Percentiles rank a stretch among this genome's conserved stretches.
phyloP scores from a whole-genome alignment of 169 alveolate genomes.

The Plasmodium falciparum region DNA sequence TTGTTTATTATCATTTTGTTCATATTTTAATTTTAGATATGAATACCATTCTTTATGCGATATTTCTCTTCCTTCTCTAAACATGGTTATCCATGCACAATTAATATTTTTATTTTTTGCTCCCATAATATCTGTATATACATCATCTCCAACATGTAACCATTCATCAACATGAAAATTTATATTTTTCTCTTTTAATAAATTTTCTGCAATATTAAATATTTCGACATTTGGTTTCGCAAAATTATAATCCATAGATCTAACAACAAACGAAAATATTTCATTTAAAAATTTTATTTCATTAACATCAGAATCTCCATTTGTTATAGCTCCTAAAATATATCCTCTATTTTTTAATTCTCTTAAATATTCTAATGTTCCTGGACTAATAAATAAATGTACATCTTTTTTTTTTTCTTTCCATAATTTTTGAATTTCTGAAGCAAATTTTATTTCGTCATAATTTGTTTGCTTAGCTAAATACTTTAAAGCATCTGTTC shows the following conservation, averaged over 20 bases:
- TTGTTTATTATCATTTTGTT: constrained; percentile 14
- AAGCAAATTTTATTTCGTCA: constrained; percentile 45
- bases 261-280: constrained; percentile 48
- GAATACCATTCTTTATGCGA: constrained; percentile 54
- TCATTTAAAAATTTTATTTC: constrained; percentile 61
- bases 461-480: constrained; percentile 52
- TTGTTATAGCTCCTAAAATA: constrained; percentile 69
- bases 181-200: constrained; percentile 21
- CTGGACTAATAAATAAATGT: constrained; percentile 68
- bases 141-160: constrained; percentile 75
- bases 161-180: constrained; percentile 30
- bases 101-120: constrained; percentile 59
- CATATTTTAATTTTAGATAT: constrained; percentile 61
- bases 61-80: constrained; percentile 54
- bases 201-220: constrained; percentile 58
- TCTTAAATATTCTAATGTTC: constrained; percentile 57
- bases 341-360: constrained; percentile 58
- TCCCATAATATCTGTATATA: constrained; percentile 65
- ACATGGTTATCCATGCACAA: constrained; percentile 75
- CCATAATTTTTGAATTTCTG: constrained; percentile 52
- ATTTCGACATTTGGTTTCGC: constrained; percentile 60
- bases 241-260: constrained; percentile 71
- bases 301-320: constrained; percentile 75
- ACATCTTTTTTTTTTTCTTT: constrained; percentile 60
- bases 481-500: constrained; percentile 60